Evolutionary conservation across 352 stramenopile species (phyloP), one percentile per base, ranked within the genome.

Genomic region (Phytophthora tentaculata): DNA sequence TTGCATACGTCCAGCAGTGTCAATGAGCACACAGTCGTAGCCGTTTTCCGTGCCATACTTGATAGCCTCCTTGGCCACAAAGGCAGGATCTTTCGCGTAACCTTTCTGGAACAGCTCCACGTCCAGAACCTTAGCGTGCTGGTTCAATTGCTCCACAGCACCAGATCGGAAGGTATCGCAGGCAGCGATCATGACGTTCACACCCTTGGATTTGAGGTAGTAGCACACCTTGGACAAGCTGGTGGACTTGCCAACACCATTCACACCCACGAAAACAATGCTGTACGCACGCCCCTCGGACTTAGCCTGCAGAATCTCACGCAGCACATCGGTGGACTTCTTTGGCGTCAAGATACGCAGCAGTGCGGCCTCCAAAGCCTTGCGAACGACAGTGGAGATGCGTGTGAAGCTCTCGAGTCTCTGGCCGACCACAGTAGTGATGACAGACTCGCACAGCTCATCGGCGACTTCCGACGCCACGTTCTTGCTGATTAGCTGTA

Each of bases 141-240:
- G 93, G 68, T 97, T 97, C 51, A 99, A 83, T 72, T 99, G 98
- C 83, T 99, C 97, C 16, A 99, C 97, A 17, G 98, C 98, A 48
- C 98, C 98, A 17, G 95, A 99, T 37, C 98, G 93, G 83, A 99
- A 99, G 2, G 98, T 99, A 81, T 99, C 98, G 65, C 97, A 99
- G 2, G 98, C 98, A 47, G 97, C 97, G 32, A 99, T 95, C 65
- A 99, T 83, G 26, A 98, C 88, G 49, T 98, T 97, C 59, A 98
- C 83, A 44, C 96, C 97, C 72, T 99, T 98, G 13, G 90, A 93
- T 78, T 99, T 99, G 45, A 99, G 88, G 76, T 99, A 99, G 83
- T 99, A 99, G 61, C 95, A 98, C 60, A 99, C 94, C 77, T 99
- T 99, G 52, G 97, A 98, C 44, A 99, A 79, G 61, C 89, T 98